Conservation (phyloP, 169 alveolate species). For the Plasmodium coatneyi region DNA sequence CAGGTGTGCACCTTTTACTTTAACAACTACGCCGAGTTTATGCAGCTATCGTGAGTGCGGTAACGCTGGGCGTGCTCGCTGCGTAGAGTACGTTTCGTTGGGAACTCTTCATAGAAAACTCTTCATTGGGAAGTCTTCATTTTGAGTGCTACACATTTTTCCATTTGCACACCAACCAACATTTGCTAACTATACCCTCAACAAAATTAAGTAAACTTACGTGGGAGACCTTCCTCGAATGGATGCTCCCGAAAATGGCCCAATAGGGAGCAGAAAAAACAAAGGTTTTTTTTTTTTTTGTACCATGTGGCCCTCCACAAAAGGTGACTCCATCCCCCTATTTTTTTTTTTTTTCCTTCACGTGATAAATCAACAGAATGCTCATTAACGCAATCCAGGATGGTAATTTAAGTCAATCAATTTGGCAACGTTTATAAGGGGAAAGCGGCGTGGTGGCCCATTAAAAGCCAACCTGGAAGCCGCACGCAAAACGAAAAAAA, state of each 20-base stretch:
- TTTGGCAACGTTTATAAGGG: neutral
- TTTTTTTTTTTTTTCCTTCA: neutral
- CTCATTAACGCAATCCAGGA: neutral
- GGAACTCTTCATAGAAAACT: neutral
- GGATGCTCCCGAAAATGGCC: neutral
- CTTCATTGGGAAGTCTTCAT: neutral
- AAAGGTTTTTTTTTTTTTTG: neutral
- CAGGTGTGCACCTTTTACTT: constrained; percentile 45
- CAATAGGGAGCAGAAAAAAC: neutral
- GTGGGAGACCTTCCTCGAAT: neutral
- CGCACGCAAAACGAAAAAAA: neutral
- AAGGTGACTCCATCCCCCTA: neutral
- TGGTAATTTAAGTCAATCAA: neutral
- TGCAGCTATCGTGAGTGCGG: neutral
- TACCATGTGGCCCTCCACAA: neutral
- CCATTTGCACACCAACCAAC: neutral
- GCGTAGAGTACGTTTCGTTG: neutral
- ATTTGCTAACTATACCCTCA: neutral
- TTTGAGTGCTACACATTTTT: neutral
- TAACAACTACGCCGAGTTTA: constrained; percentile 30
- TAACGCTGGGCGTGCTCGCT: neutral
- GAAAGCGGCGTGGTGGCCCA: neutral
- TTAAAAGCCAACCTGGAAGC: neutral
- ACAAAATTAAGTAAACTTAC: neutral
- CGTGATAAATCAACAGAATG: neutral